Evolutionary conservation across 2,329 filamentous ascomycete species (phyloP).

Genomic region (Nemania abortiva): DNA sequence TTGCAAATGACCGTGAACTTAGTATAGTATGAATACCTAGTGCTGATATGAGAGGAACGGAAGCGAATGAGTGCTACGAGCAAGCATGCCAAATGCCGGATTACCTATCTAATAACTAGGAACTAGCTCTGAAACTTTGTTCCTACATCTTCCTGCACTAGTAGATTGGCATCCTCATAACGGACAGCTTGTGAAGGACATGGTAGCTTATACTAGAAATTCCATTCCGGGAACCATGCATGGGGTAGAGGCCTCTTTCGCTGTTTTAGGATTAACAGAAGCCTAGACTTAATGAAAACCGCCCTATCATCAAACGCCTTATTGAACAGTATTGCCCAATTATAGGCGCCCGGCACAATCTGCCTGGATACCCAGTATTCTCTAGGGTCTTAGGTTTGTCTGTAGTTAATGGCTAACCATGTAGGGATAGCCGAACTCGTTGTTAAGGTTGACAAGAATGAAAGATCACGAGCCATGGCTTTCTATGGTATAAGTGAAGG

Average conservation of each 20-base stretch:
- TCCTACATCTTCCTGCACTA: not conserved
- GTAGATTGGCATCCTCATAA: too few species aligned
- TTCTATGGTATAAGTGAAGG: not conserved
- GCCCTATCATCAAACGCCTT: constrained; percentile 4
- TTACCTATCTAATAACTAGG: constrained; percentile 6
- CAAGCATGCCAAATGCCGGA: not conserved
- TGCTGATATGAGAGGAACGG: not conserved
- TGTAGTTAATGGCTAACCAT: constrained; percentile 11
- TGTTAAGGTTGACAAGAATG: not conserved
- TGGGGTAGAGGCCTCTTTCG: not conserved
- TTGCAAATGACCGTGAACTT: not conserved
- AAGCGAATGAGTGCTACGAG: not conserved
- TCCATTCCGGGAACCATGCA: not conserved
- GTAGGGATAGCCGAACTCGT: constrained; percentile 27
- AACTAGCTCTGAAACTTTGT: not conserved
- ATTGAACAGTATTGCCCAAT: constrained; percentile 14
- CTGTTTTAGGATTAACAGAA: not conserved
- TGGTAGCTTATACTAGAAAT: constrained; percentile 14
- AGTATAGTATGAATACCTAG: not conserved
- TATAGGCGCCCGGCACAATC: not conserved
- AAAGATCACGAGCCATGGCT: not conserved
- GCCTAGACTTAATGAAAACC: not conserved
- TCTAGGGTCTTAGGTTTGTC: constrained; percentile 3
- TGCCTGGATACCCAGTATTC: not conserved
- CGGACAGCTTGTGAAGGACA: too few species aligned